Evolutionary conservation across 2,329 filamentous ascomycete genomes (phyloP).

Genomic region (Cordyceps fumosorosea): DNA sequence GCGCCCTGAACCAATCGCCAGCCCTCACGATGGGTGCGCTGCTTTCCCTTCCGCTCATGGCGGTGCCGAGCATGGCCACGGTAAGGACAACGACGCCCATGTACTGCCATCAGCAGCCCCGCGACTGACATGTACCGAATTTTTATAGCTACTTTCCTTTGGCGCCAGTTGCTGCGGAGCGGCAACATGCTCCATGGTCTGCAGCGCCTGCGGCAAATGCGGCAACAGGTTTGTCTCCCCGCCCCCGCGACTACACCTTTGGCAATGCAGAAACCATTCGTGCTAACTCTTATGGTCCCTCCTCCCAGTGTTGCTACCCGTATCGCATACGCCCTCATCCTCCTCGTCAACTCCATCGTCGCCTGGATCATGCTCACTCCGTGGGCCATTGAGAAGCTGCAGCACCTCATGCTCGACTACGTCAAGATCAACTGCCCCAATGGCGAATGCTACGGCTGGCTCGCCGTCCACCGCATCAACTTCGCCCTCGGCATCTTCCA

Average conservation of each 20-base stretch:
- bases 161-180: slow-evolving; percentile 92
- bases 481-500: slow-evolving; percentile 95
- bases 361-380: slow-evolving; percentile 99
- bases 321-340: slow-evolving; percentile 90
- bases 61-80: slow-evolving; percentile 76
- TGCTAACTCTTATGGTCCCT: not conserved
- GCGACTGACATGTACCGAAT: slow-evolving; percentile 12
- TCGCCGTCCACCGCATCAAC: slow-evolving; percentile 95
- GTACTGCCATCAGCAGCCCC: not conserved
- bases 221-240: slow-evolving; percentile 67
- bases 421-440: slow-evolving; percentile 91
- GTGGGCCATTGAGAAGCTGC: slow-evolving; percentile 94
- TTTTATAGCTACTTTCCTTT: slow-evolving; percentile 62
- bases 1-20: not conserved
- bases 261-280: slow-evolving; percentile 14
- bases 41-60: slow-evolving; percentile 82
- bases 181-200: slow-evolving; percentile 92
- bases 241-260: not conserved
- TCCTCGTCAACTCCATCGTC: slow-evolving; percentile 91
- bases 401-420: slow-evolving; percentile 88
- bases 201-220: slow-evolving; percentile 92
- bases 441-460: slow-evolving; percentile 88
- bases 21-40: slow-evolving; percentile 72
- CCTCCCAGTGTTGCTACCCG: slow-evolving; percentile 77
- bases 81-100: slow-evolving; percentile 49